Percentiles rank a stretch among this genome's conserved stretches.
Conservation (phyloP, 805 yeast genomes). For the Ogataea zsoltii region DNA sequence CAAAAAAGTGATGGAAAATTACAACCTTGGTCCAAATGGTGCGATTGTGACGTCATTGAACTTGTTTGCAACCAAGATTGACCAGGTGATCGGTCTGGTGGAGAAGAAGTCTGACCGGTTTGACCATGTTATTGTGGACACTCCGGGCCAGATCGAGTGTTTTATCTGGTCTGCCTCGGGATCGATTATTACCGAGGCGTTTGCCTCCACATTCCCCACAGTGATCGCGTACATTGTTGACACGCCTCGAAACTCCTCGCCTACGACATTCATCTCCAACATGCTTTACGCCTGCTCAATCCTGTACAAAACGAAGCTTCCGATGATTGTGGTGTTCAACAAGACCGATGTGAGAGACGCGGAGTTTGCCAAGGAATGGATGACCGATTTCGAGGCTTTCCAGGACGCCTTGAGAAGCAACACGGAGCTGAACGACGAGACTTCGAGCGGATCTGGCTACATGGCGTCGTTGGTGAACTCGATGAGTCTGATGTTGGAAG, state of each 20-base stretch:
- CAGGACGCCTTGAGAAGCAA: slow-evolving; percentile 73
- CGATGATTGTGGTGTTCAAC: slow-evolving; percentile 95
- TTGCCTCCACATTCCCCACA: slow-evolving; percentile 95
- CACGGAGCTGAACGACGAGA: slow-evolving; percentile 64
- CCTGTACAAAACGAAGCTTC: slow-evolving; percentile 90
- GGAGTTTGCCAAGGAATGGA: slow-evolving; percentile 92
- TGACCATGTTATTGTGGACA: slow-evolving; percentile 82
- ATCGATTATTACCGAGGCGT: slow-evolving; percentile 91
- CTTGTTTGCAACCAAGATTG: slow-evolving; percentile 91
- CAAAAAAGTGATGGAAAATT: slow-evolving; percentile 94
- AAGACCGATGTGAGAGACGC: slow-evolving; percentile 88
- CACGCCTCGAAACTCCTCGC: slow-evolving; percentile 91
- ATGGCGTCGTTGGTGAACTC: slow-evolving; percentile 94
- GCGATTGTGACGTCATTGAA: slow-evolving; percentile 96
- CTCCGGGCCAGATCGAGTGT: slow-evolving; percentile 99
- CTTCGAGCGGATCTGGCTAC: slow-evolving; percentile 72
- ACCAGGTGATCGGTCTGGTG: slow-evolving; percentile 84
- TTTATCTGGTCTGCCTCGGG: slow-evolving; percentile 99
- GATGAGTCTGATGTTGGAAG: slow-evolving; percentile 94
- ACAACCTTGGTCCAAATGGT: slow-evolving; percentile 95
- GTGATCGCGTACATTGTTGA: slow-evolving; percentile 94
- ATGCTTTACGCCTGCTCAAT: slow-evolving; percentile 98
- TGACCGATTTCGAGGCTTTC: slow-evolving; percentile 93
- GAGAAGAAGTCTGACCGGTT: slow-evolving; percentile 68
- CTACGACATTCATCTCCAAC: slow-evolving; percentile 96